A percentile compares a stretch with the other conserved stretches of the same genome.
Evolutionary conservation across 345 rosid species (phyloP).

Genomic region (Gossypium raimondii): DNA sequence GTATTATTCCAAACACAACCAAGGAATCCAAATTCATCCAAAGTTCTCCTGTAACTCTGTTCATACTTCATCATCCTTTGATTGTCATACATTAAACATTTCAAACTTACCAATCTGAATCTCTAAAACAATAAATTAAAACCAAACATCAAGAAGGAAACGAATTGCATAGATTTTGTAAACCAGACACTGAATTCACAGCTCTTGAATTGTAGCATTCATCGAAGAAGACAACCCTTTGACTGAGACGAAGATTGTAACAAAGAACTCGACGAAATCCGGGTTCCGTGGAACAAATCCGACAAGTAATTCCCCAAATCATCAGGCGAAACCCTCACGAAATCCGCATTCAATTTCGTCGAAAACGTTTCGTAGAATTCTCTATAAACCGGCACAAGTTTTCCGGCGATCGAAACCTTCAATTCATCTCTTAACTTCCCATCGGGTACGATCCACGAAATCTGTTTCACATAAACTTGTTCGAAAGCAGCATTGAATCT

Average conservation of each 20-base stretch:
- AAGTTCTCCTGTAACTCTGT: no score
- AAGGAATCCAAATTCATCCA: no score
- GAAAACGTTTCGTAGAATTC: slow-evolving; percentile 43
- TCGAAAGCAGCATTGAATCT: slow-evolving; percentile 67
- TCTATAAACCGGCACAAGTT: slow-evolving; percentile 53
- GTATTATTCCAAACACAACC: no score
- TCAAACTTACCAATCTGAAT: no score
- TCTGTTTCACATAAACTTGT: slow-evolving; percentile 63
- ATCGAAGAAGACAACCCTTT: slow-evolving; percentile 29
- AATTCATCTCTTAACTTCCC: slow-evolving; percentile 54
- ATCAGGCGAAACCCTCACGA: slow-evolving; percentile 49
- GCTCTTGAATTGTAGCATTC: slow-evolving; percentile 14
- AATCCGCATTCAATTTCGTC: slow-evolving; percentile 29
- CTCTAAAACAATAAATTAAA: no score
- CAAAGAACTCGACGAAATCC: slow-evolving; percentile 28
- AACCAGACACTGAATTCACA: slow-evolving; percentile 4
- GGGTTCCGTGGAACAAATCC: slow-evolving; percentile 55
- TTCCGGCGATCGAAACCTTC: slow-evolving; percentile 55
- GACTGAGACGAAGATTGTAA: slow-evolving; percentile 32
- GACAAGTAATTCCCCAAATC: slow-evolving; percentile 66
- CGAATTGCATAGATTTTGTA: not conserved
- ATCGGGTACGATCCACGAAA: slow-evolving; percentile 53
- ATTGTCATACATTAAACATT: no score
- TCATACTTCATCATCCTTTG: no score
- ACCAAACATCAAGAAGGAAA: not conserved